phyloP scores from a whole-genome alignment of 2,329 filamentous ascomycete species.

The Fusarium sp. region DNA sequence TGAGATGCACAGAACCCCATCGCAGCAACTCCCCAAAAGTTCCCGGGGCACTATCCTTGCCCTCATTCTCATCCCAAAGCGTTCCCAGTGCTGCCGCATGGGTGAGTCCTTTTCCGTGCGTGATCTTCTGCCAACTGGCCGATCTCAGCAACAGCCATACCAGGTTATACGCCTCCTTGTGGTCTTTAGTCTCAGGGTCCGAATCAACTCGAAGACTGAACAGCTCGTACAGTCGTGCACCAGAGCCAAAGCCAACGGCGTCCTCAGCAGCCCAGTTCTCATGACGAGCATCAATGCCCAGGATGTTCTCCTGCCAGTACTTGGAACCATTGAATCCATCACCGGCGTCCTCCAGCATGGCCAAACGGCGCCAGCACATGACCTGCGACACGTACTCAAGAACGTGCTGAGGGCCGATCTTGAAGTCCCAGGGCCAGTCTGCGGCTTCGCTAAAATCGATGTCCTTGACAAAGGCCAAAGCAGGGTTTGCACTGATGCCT shows the following conservation, averaged over 20 bases:
- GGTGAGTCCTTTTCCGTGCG: constrained; percentile 18
- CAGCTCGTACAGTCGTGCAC: constrained; percentile 3
- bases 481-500: constrained; percentile 42
- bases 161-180: constrained; percentile 22
- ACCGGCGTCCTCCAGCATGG: constrained; percentile 38
- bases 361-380: constrained; percentile 50
- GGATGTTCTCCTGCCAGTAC: constrained; percentile 35
- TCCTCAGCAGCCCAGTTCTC: constrained; percentile 19
- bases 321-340: constrained; percentile 41
- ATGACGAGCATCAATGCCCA: constrained; percentile 10
- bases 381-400: constrained; percentile 56
- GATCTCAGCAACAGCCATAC: constrained; percentile 21
- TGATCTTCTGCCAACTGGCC: constrained; percentile 28
- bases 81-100: constrained; percentile 8
- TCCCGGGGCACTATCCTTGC: constrained; percentile 13
- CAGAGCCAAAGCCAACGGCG: constrained; percentile 12
- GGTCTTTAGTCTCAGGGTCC: constrained; percentile 9
- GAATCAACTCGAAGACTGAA: constrained; percentile 3
- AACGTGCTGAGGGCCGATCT: constrained; percentile 43
- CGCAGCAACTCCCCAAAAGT: constrained; percentile 24
- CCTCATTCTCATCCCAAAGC: constrained; percentile 28
- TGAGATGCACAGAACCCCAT: constrained; percentile 17
- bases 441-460: constrained; percentile 45
- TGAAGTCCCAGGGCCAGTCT: constrained; percentile 48
- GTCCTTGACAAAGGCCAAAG: constrained; percentile 44